Evolutionary conservation across 169 alveolate genomes (phyloP), one percentile per base, ranked within the genome.

Genomic region (Cryptosporidium andersoni): DNA sequence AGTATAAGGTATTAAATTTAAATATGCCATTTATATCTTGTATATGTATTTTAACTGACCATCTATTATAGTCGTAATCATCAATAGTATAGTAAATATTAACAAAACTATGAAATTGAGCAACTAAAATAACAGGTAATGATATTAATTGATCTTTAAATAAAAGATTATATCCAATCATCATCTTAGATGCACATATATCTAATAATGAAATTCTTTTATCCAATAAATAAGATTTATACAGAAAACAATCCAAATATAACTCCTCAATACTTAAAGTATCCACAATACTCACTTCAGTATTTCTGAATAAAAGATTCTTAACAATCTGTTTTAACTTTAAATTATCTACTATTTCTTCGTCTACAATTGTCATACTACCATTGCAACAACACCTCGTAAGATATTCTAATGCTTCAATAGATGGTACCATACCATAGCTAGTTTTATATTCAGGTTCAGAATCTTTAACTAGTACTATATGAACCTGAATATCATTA

Each of bases 401-500:
- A 56, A 74, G 25, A 43, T 58, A 74, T 37, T 60, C 60, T n/a
- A 74, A 47, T 34, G 67, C 40, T 0, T 74, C 85, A 40, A 74
- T 55, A 3, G 85, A 74, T 40, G 66, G 53, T 9, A n/a, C 48
- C n/a, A n/a, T 2, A 37, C 62, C 85, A 58, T 58, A 43, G 6
- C 36, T 58, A n/a, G 55, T 68, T 8, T 60, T 37, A 14, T 14
- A 9, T 14, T 42, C 64, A 3, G 40, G 36, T 1, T 45, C 66
- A 40, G 60, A 58, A 39, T 58, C 51, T 11, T 60, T 62, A 34
- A 56, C 48, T 12, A 74, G 48, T 14, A 74, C 34, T 45, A 74
- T 58, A 60, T 74, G 85, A 25, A 74, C 16, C 37, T 74, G 56
- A 14, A 74, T 74, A 14, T 74, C 85, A 42, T 34, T 36, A 1